A percentile compares a stretch with the other conserved stretches of the same genome.
Conservation (phyloP, 257 asterid species). For the Coffea canephora region DNA sequence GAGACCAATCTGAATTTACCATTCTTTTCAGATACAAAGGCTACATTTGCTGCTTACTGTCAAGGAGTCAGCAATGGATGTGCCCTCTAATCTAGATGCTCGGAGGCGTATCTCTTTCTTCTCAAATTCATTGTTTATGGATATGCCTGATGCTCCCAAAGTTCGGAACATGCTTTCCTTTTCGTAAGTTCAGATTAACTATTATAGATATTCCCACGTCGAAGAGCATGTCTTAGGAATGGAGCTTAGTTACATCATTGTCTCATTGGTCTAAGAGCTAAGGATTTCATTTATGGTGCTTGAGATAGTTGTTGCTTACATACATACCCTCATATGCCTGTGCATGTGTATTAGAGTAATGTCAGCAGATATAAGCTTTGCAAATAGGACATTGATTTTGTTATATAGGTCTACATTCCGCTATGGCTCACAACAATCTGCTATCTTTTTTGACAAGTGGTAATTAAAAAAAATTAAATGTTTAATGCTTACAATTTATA, state of each 20-base stretch:
- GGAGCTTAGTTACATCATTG: not conserved
- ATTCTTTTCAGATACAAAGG: conserved; percentile 69
- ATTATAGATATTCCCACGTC: not conserved
- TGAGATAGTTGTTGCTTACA: not conserved
- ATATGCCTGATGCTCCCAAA: conserved; percentile 96
- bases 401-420: too few relatives aligned
- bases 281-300: conserved; percentile 6
- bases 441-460: too few relatives aligned
- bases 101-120: conserved; percentile 93
- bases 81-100: conserved; percentile 95
- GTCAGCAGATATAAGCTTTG: not conserved
- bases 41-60: conserved; percentile 86
- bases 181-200: conserved; percentile 56
- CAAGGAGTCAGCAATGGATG: conserved; percentile 99
- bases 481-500: too few relatives aligned
- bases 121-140: conserved; percentile 97
- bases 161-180: conserved; percentile 98
- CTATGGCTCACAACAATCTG: too few relatives aligned
- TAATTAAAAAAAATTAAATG: too few relatives aligned
- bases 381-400: too few relatives aligned
- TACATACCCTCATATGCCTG: not conserved
- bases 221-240: too few relatives aligned
- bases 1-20: not conserved
- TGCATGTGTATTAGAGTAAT: not conserved
- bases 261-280: not conserved